Conservation (phyloP, 106 monocot genomes). For the Allium sativum region DNA sequence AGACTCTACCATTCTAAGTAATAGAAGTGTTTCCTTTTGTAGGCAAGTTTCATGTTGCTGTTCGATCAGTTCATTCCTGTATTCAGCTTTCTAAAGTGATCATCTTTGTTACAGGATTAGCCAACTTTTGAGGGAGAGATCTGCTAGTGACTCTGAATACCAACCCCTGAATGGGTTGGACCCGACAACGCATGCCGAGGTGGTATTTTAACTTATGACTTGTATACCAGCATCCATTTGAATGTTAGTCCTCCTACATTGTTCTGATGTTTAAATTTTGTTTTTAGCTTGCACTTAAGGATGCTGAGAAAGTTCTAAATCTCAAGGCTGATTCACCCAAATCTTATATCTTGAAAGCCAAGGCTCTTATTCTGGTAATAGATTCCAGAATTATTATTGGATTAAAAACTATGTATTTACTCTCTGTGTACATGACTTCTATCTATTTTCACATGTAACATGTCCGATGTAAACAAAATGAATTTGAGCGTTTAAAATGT, state of each 20-base stretch:
- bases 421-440: not conserved
- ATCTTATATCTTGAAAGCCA: conserved; percentile 78
- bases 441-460: too few relatives aligned
- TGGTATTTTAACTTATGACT: conserved; percentile 5
- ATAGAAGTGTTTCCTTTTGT: conserved; percentile 70
- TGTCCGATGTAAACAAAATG: too few relatives aligned
- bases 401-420: not conserved
- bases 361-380: conserved; percentile 77
- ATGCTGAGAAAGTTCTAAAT: conserved; percentile 71
- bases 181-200: conserved; percentile 95
- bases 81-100: not conserved
- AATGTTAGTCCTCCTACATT: too few relatives aligned
- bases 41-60: conserved; percentile 23
- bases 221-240: too few relatives aligned
- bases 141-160: conserved; percentile 76
- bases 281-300: conserved; percentile 81
- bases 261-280: too few relatives aligned
- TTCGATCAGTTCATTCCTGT: not conserved
- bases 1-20: conserved; percentile 61
- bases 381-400: too few relatives aligned
- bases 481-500: too few relatives aligned
- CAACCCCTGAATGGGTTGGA: conserved; percentile 80
- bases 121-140: conserved; percentile 45
- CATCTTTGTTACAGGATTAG: conserved; percentile 44
- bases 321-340: conserved; percentile 35